phyloP scores from a whole-genome alignment of 805 yeast genomes.

The Candida boidinii region DNA sequence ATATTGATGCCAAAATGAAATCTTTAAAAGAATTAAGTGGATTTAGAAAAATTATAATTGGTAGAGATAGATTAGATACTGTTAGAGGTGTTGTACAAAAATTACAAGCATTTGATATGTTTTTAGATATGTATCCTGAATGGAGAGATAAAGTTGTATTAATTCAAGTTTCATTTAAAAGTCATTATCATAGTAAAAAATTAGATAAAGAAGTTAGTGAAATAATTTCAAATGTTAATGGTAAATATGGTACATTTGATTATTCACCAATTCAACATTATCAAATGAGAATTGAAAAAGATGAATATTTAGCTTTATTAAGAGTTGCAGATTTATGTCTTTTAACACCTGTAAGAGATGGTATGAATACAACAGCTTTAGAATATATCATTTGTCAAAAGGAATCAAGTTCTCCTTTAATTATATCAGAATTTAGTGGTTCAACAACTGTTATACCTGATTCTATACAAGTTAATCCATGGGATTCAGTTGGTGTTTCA shows the following conservation, averaged over 20 bases:
- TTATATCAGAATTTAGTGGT: constrained; percentile 91
- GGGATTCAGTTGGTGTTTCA: constrained; percentile 94
- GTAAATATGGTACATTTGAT: constrained; percentile 74
- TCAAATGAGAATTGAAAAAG: constrained; percentile 80
- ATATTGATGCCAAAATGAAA: constrained; percentile 52
- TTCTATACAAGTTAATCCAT: constrained; percentile 85
- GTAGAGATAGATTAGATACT: constrained; percentile 86
- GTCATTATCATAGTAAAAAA: constrained; percentile 48
- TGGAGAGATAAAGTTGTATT: constrained; percentile 77
- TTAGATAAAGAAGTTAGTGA: constrained; percentile 80
- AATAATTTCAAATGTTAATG: constrained; percentile 72
- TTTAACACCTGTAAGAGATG: constrained; percentile 88
- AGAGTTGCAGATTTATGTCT: constrained; percentile 86
- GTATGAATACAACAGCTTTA: constrained; percentile 91
- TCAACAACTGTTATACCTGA: constrained; percentile 63
- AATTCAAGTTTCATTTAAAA: constrained; percentile 87
- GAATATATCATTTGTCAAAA: constrained; percentile 89
- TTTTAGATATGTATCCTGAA: constrained; percentile 85
- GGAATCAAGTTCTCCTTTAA: constrained; percentile 62
- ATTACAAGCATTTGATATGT: constrained; percentile 81
- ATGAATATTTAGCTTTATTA: constrained; percentile 81
- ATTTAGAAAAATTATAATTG: constrained; percentile 74
- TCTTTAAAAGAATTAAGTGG: constrained; percentile 57
- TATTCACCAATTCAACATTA: constrained; percentile 88
- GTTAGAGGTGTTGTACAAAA: constrained; percentile 94